Conservation (phyloP, 768 basidiomycete species). For the Fistulinella prunicolor region DNA sequence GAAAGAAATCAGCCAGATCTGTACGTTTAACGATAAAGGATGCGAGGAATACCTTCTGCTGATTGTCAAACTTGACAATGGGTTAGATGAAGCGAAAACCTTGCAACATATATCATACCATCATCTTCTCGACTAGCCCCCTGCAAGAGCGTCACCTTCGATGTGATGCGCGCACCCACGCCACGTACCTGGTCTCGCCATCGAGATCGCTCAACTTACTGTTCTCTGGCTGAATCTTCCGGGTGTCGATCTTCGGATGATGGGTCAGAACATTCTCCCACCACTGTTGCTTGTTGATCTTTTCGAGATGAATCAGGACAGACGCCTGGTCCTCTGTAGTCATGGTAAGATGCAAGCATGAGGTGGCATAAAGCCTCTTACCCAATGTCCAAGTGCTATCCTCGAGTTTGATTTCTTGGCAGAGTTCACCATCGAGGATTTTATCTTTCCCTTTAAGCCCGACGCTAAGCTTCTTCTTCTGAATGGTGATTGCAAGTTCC, state of each 20-base stretch:
- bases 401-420: constrained; percentile 91
- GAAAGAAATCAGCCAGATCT: constrained; percentile 2
- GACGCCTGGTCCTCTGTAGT: constrained; percentile 70
- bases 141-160: constrained; percentile 38
- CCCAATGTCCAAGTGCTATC: constrained; percentile 97
- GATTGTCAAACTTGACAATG: constrained; percentile 41
- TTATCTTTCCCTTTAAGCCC: constrained; percentile 83
- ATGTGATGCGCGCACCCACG: constrained; percentile 1
- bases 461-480: constrained; percentile 80
- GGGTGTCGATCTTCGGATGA: constrained; percentile 95
- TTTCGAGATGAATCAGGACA: constrained; percentile 79
- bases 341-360: constrained; percentile 6
- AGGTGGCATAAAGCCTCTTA: constrained; percentile 37
- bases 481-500: constrained; percentile 69
- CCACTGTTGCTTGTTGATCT: constrained; percentile 87
- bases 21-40: not conserved
- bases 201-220: constrained; percentile 96
- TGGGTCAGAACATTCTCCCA: constrained; percentile 96
- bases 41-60: constrained; percentile 37
- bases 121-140: constrained; percentile 99
- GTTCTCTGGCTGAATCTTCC: constrained; percentile 92
- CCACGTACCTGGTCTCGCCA: constrained; percentile 78
- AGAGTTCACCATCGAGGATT: constrained; percentile 87
- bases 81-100: constrained; percentile 7
- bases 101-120: constrained; percentile 56